Evolutionary conservation across 202 grass and related monocot genomes (phyloP), one percentile per base, ranked within the genome.

Genomic region (Tripidium arundinaceum): DNA sequence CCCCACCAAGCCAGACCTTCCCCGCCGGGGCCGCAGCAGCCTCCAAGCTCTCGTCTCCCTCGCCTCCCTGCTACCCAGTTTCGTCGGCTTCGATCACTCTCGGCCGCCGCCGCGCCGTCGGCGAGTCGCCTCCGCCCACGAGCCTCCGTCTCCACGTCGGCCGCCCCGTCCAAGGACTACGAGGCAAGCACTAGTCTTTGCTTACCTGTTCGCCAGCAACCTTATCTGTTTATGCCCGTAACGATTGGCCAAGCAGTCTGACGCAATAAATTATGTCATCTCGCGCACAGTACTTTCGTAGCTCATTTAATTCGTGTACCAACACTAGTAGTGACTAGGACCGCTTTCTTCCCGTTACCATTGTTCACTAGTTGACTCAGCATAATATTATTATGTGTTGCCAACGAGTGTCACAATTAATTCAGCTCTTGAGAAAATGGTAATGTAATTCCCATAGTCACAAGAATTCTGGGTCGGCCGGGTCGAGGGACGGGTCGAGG

Each of bases 121-220:
- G 42, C 61, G 58, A 74, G 67, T 70, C 79, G 68, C 80, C 62
- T 71, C 72, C 84, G 50, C 33, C 50, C 70, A 47, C 40, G 77
- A 9, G 46, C 78, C 21, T 85, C n/a, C 49, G 45, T 86, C 9
- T 94, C 91, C 25, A 49, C 80, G 29, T 68, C 81, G 34, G 58
- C 83, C 15, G 22, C 80, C 15, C 70, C 76, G 27, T 42, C 81
- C 26, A 83, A 85, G 75, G 87, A 90, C 54, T 97, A 97, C 83
- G 94, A 97, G 94, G 94, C 88, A 70, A 79, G 82, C 6, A 2
- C 28, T 34, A 22, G 18, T 77, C 10, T 36, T 39, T 36, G 70
- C 27, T 52, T 72, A 52, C 46, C 54, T 73, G 46, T 34, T 54
- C 13, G 46, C 28, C 11, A 55, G 64, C 58, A 38, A 62, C 54